These are phyloP conservation scores for Flaveria ramosissima DNA, from an alignment of 129 eudicot species.

Conservation along the genomic window DNA sequence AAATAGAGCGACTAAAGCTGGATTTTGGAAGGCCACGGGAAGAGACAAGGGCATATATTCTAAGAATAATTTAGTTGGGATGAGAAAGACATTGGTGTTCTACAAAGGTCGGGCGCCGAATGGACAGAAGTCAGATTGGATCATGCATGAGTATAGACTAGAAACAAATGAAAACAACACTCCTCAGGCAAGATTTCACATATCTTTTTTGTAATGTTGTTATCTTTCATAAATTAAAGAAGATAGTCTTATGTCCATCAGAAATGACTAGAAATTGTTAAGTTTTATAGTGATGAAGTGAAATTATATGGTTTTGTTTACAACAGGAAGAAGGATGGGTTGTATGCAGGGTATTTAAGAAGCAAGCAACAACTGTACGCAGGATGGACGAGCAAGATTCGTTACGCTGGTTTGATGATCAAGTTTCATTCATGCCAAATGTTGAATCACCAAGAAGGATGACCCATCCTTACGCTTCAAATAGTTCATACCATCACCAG, in stretches of 20 bases:
- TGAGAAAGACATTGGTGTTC: constrained; percentile 89
- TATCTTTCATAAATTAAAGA: neutral
- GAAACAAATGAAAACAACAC: constrained; percentile 82
- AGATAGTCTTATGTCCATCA: constrained; percentile 9
- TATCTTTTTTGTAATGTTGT: neutral
- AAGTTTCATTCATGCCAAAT: constrained; percentile 77
- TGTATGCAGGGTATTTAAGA: constrained; percentile 85
- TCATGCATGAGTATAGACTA: constrained; percentile 85
- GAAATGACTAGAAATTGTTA: neutral
- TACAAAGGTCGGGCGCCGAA: constrained; percentile 87
- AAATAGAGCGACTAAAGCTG: constrained; percentile 84
- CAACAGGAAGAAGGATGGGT: constrained; percentile 97
- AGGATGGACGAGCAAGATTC: constrained; percentile 64
- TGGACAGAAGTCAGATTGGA: constrained; percentile 89
- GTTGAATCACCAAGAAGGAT: constrained; percentile 55
- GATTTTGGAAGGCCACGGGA: constrained; percentile 97
- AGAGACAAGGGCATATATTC: constrained; percentile 80
- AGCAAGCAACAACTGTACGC: constrained; percentile 54
- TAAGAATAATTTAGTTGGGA: constrained; percentile 62
- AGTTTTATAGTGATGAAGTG: neutral
- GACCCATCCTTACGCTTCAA: constrained; percentile 50
- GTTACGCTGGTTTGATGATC: constrained; percentile 72
- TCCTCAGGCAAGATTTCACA: constrained; percentile 62
- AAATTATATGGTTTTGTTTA: neutral
- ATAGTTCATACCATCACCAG: constrained; percentile 43